A percentile compares a stretch with the other conserved stretches of the same genome.
phyloP scores from a whole-genome alignment of 352 stramenopile genomes.

The Pythium apleroticum region DNA sequence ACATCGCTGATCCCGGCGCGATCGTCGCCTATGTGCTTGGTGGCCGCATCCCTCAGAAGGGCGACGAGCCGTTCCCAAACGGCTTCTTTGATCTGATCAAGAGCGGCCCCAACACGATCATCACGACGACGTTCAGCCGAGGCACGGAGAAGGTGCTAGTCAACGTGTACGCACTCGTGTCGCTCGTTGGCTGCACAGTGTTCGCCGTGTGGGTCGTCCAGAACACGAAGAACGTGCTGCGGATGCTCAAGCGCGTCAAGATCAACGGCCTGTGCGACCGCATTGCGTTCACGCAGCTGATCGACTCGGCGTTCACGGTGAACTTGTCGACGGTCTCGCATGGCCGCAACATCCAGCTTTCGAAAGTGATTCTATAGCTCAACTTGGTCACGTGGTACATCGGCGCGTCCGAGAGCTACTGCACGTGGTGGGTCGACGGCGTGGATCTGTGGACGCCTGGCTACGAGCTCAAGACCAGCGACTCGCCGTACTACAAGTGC shows the following conservation, averaged over 20 bases:
- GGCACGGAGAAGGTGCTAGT: conserved; percentile 21
- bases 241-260: conserved; percentile 11
- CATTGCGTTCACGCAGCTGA: conserved; percentile 8
- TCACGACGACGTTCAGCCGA: conserved; percentile 19
- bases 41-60: conserved; percentile 14
- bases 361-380: conserved; percentile 11
- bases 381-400: conserved; percentile 22
- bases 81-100: conserved; percentile 20
- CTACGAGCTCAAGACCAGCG: conserved; percentile 2
- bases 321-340: conserved; percentile 16
- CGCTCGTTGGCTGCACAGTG: conserved; percentile 12
- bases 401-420: conserved; percentile 15
- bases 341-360: conserved; percentile 18
- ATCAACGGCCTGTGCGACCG: conserved; percentile 5
- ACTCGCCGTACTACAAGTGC: conserved; percentile 21
- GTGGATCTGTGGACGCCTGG: conserved; percentile 14
- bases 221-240: conserved; percentile 4
- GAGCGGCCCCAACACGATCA: conserved; percentile 19
- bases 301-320: conserved; percentile 6
- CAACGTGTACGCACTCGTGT: conserved; percentile 20
- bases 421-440: conserved; percentile 17
- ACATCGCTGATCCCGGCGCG: conserved; percentile 3
- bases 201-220: conserved; percentile 17
- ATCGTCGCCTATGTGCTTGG: conserved; percentile 21
- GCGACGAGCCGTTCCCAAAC: conserved; percentile 17